Conservation (phyloP, 768 basidiomycete genomes). For the Serendipita sp. region DNA sequence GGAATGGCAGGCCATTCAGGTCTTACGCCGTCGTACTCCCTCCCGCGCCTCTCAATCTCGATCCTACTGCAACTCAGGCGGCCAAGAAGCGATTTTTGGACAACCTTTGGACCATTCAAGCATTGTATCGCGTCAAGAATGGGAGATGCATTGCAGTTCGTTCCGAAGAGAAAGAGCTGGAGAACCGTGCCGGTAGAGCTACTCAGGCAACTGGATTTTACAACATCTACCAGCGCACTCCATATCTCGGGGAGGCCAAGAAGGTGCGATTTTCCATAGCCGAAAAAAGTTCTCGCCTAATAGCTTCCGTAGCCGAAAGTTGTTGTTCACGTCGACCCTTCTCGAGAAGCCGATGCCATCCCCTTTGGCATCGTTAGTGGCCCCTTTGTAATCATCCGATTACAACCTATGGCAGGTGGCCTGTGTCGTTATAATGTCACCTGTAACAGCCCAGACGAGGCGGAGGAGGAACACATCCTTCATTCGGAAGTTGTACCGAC, state of each 20-base stretch:
- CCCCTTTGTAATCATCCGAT: slow-evolving; percentile 63
- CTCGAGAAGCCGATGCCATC: slow-evolving; percentile 58
- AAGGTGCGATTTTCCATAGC: slow-evolving; percentile 37
- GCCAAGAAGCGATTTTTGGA: slow-evolving; percentile 77
- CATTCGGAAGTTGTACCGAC: slow-evolving; percentile 58
- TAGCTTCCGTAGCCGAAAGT: slow-evolving; percentile 52
- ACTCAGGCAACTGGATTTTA: slow-evolving; percentile 71
- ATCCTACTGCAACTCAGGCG: slow-evolving; percentile 42
- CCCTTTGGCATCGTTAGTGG: slow-evolving; percentile 54
- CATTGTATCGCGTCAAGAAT: slow-evolving; percentile 52
- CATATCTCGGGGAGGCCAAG: slow-evolving; percentile 58
- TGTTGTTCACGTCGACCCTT: slow-evolving; percentile 69
- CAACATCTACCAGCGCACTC: slow-evolving; percentile 72
- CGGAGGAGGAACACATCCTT: slow-evolving; percentile 68
- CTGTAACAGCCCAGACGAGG: slow-evolving; percentile 58
- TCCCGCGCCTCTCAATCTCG: slow-evolving; percentile 43
- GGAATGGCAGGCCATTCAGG: slow-evolving; percentile 78
- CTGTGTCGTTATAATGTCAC: slow-evolving; percentile 64
- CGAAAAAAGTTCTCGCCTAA: background rate
- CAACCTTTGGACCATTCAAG: slow-evolving; percentile 81
- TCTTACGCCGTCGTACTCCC: slow-evolving; percentile 64
- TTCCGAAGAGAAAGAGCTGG: slow-evolving; percentile 62
- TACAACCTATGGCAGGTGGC: slow-evolving; percentile 73
- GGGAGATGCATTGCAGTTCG: slow-evolving; percentile 60
- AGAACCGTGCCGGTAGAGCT: slow-evolving; percentile 40